Percentiles rank a stretch among this genome's conserved stretches.
Conservation (phyloP, 2,329 filamentous ascomycete species). For the Cercospora berteroae region DNA sequence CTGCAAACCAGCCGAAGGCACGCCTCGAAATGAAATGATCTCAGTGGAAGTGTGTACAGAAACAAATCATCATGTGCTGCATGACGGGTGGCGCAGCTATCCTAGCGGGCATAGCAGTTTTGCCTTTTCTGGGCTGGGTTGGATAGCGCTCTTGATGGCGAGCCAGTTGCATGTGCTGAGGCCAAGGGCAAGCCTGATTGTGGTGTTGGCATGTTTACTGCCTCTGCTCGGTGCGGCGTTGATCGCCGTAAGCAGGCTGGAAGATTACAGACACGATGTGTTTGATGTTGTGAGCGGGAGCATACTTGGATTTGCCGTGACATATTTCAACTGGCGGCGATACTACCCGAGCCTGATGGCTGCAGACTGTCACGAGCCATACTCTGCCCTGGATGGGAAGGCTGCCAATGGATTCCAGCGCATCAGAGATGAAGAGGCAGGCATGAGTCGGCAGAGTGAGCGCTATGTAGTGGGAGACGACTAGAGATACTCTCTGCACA, state of each 20-base stretch:
- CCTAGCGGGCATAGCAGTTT: slow-evolving; percentile 79
- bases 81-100: slow-evolving; percentile 83
- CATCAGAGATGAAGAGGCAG: slow-evolving; percentile 49
- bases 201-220: slow-evolving; percentile 54
- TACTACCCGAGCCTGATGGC: slow-evolving; percentile 58
- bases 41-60: slow-evolving; percentile 72
- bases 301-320: slow-evolving; percentile 54
- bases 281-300: slow-evolving; percentile 60
- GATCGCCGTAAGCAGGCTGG: slow-evolving; percentile 61
- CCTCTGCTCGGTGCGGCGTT: slow-evolving; percentile 58
- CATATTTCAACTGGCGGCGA: slow-evolving; percentile 59
- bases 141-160: slow-evolving; percentile 56
- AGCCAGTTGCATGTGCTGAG: slow-evolving; percentile 62
- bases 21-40: slow-evolving; percentile 55
- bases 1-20: slow-evolving; percentile 67
- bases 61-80: slow-evolving; percentile 63
- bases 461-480: slow-evolving; percentile 8
- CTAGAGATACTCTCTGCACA: background rate
- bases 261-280: slow-evolving; percentile 64
- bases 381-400: slow-evolving; percentile 35
- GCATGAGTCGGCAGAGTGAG: background rate
- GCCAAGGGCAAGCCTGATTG: slow-evolving; percentile 56
- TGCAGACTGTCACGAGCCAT: slow-evolving; percentile 53
- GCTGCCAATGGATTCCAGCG: slow-evolving; percentile 37
- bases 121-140: slow-evolving; percentile 75